Percentiles rank a stretch among this genome's conserved stretches.
Evolutionary conservation across 352 stramenopile species (phyloP).

Genomic region (Pythium coloratum): DNA sequence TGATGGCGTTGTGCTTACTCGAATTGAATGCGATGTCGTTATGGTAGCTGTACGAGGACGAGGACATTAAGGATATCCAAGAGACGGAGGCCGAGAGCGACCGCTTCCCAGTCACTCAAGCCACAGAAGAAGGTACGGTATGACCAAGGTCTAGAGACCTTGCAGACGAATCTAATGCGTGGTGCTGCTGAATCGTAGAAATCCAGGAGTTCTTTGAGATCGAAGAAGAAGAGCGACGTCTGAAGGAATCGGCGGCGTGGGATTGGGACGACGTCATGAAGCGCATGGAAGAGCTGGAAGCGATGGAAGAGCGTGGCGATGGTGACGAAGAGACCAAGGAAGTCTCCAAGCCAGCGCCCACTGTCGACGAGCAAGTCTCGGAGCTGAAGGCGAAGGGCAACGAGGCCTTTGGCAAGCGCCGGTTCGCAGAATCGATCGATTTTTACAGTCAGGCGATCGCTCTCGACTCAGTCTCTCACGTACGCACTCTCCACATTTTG

Average conservation of each 20-base stretch:
- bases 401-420: conserved; percentile 63
- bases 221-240: conserved; percentile 72
- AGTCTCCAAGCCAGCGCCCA: conserved; percentile 21
- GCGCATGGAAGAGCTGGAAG: conserved; percentile 82
- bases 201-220: conserved; percentile 84
- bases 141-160: no score
- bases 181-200: conserved; percentile 34
- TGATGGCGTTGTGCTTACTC: background rate
- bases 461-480: conserved; percentile 66
- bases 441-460: conserved; percentile 90
- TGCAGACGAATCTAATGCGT: background rate
- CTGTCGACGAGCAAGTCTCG: conserved; percentile 34
- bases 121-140: conserved; percentile 57
- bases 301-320: conserved; percentile 49
- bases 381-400: conserved; percentile 78
- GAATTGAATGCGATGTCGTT: background rate
- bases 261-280: conserved; percentile 87
- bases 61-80: conserved; percentile 86
- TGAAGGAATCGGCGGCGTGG: conserved; percentile 65
- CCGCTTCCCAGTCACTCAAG: conserved; percentile 32
- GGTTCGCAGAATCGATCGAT: conserved; percentile 77
- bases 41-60: conserved; percentile 75
- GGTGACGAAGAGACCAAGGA: conserved; percentile 36
- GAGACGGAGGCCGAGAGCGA: conserved; percentile 83
- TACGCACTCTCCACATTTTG: conserved; percentile 28